Evolutionary conservation across 2,329 filamentous ascomycete species (phyloP).

Genomic region (Neonectria sp.): DNA sequence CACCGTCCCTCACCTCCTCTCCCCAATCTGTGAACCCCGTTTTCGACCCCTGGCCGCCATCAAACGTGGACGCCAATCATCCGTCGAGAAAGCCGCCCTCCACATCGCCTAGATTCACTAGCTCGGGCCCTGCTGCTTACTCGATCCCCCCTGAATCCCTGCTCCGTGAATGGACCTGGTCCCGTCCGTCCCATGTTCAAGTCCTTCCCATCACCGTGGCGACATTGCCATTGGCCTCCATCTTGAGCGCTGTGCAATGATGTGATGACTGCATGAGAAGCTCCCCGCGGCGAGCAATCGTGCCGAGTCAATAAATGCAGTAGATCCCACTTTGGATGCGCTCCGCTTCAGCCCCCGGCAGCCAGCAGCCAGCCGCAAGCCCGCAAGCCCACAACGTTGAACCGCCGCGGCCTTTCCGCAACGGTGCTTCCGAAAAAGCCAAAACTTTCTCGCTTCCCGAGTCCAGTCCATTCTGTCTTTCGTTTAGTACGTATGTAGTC

Average conservation of each 20-base stretch:
- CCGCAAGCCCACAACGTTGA: too few species aligned
- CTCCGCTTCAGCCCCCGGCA: neutral
- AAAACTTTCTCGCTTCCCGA: neutral
- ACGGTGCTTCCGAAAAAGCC: neutral
- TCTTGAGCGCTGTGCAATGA: neutral
- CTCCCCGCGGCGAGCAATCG: too few species aligned
- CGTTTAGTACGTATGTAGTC: neutral
- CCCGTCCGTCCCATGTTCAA: too few species aligned
- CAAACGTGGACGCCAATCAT: neutral
- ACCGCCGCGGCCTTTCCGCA: neutral
- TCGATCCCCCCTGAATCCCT: neutral
- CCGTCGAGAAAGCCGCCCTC: neutral
- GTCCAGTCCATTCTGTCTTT: neutral
- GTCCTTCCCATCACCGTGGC: constrained; percentile 1
- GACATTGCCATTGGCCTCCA: neutral
- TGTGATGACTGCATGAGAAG: neutral
- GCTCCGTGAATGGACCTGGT: neutral
- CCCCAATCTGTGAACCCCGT: neutral
- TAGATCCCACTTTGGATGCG: neutral
- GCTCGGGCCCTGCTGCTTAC: too few species aligned
- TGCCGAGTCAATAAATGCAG: constrained; percentile 1
- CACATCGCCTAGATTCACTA: neutral
- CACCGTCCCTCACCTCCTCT: neutral
- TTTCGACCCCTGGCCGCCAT: neutral
- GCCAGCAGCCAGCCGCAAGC: neutral